Conservation (phyloP, 345 rosid genomes). For the Acer negundo region DNA sequence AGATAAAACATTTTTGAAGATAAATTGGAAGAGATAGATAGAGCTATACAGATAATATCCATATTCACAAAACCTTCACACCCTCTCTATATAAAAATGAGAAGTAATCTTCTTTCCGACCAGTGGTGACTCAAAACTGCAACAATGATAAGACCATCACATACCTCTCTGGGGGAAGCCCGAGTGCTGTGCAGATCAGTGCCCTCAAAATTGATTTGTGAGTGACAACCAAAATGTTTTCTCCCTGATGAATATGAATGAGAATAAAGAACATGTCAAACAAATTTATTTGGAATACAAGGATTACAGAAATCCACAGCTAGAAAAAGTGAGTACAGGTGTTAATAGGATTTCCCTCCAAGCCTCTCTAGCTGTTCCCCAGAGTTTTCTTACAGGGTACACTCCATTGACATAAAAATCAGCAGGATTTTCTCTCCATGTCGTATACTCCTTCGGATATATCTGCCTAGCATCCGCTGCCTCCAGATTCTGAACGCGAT, state of each 20-base stretch:
- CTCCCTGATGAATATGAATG: slow-evolving; percentile 42
- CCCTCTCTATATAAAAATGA: not conserved
- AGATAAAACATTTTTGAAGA: not conserved
- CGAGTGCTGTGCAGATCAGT: slow-evolving; percentile 66
- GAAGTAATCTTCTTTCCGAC: no score
- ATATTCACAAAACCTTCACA: not conserved
- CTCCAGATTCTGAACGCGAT: slow-evolving; percentile 57
- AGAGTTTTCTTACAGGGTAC: slow-evolving; percentile 53
- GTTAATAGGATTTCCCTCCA: slow-evolving; percentile 63
- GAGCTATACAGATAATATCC: not conserved
- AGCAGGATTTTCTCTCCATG: slow-evolving; percentile 69
- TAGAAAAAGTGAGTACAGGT: slow-evolving; percentile 39
- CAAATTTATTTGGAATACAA: slow-evolving; percentile 9
- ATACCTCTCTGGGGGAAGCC: slow-evolving; percentile 60
- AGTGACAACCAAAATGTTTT: slow-evolving; percentile 53
- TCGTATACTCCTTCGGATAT: slow-evolving; percentile 50
- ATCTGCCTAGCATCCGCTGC: slow-evolving; percentile 65
- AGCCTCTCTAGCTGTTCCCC: slow-evolving; percentile 66
- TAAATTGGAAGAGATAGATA: not conserved
- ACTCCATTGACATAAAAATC: slow-evolving; percentile 59
- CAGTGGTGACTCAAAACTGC: not conserved
- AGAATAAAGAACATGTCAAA: slow-evolving; percentile 19
- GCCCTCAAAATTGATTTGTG: slow-evolving; percentile 70
- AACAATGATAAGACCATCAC: slow-evolving; percentile 5
- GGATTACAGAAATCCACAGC: not conserved